Conservation (phyloP, 2,329 filamentous ascomycete species). For the Xylariaceae sp. region DNA sequence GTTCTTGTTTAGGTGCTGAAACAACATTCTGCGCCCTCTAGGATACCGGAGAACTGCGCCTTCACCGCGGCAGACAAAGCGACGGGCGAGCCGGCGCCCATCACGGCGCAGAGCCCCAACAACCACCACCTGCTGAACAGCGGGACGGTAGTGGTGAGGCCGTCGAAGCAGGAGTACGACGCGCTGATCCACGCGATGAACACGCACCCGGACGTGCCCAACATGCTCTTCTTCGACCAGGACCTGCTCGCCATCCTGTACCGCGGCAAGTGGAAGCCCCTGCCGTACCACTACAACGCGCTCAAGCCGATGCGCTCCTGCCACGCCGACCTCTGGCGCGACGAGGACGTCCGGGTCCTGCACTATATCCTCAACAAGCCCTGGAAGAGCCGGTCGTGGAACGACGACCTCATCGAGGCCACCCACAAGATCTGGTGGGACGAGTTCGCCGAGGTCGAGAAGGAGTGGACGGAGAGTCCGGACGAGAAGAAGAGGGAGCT, state of each 20-base stretch:
- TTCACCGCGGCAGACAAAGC: constrained; percentile 36
- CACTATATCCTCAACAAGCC: constrained; percentile 39
- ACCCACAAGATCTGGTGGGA: constrained; percentile 41
- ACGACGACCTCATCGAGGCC: constrained; percentile 32
- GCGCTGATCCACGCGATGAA: constrained; percentile 37
- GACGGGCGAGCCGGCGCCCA: constrained; percentile 32
- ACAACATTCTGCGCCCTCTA: background rate
- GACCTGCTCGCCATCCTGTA: constrained; percentile 37
- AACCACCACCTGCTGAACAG: constrained; percentile 42
- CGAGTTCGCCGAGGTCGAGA: constrained; percentile 32
- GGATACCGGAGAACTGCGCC: constrained; percentile 37
- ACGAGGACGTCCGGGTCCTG: constrained; percentile 33
- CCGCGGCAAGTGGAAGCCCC: constrained; percentile 31
- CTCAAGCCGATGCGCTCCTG: constrained; percentile 38
- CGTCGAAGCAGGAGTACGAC: constrained; percentile 35
- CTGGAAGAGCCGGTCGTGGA: constrained; percentile 33
- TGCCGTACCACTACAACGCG: constrained; percentile 37
- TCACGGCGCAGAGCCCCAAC: constrained; percentile 30
- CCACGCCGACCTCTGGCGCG: constrained; percentile 31
- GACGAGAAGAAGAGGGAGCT: constrained; percentile 33
- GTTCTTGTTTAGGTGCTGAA: no score
- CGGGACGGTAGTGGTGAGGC: constrained; percentile 38
- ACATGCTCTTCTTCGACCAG: constrained; percentile 38
- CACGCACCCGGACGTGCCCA: constrained; percentile 35
- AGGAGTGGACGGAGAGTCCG: constrained; percentile 32